Base-by-base conservation (phyloP, 257 asterid genomes). In the Linderniella brevidens region DNA sequence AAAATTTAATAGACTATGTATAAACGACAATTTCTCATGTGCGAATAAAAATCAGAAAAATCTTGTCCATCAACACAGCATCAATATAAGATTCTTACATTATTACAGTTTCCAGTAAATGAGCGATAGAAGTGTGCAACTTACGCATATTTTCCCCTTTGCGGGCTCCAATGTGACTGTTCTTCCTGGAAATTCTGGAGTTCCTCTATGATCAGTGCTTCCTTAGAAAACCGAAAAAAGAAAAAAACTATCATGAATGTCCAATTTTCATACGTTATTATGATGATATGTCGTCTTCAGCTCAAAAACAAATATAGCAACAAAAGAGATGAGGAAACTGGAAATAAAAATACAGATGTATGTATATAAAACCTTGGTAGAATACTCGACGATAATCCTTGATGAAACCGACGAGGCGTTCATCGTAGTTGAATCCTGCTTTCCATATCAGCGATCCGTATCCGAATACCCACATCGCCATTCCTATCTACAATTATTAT, bases 391-490 rank as follows among this genome's bases (percentile, higher is more conserved):
- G 92, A 56, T 88, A 74, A 52, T 67, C 79, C 55, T 78, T 78
- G 72, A 88, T 72, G 77, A 76, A 88, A 46, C 95, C 95, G 54
- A 75, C 74, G 55, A 76, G 70, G 50, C 87, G 90, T 57, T 84
- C 90, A 53, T 88, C 98, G 51, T 64, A 72, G 15, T 56, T 65
- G 51, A 88, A 88, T 11, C 93, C 95, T 5, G 94, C 56, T 65
- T 88, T 88, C 98, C 98, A 88, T 58, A 88, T 78, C 54, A 88
- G 70, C 19, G 98, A 88, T 58, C 98, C 98, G 64, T 88, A 88
- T 20, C 98, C 98, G 63, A 88, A 88, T 16, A 88, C 93, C 98
- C 94, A 88, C 78, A 74, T 69, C 74, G 77, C 90, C 94, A 88
- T 80, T 60, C 59, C 40, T 52, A 12, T 37, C 29, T 41, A 41